These are phyloP conservation scores for Fusarium pseudoanthophilum DNA, from an alignment of 2,329 filamentous ascomycete species.

Conservation along the genomic window DNA sequence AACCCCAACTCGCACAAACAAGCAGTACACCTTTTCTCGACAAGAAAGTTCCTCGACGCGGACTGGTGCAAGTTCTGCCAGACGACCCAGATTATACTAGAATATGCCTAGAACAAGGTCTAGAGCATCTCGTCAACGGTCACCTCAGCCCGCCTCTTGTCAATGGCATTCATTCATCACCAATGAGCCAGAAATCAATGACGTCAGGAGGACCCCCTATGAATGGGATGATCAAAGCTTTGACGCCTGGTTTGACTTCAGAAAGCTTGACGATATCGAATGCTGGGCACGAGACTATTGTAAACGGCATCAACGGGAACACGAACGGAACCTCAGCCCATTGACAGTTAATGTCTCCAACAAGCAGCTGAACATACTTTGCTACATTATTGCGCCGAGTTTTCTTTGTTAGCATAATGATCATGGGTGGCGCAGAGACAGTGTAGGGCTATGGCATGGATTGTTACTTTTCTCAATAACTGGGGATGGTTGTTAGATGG, in stretches of 20 bases:
- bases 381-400: constrained; percentile 39
- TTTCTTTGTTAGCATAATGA: constrained; percentile 45
- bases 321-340: constrained; percentile 26
- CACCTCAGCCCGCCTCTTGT: constrained; percentile 56
- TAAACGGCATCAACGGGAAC: constrained; percentile 48
- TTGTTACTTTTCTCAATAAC: constrained; percentile 36
- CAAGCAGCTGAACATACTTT: constrained; percentile 19
- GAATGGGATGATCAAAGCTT: constrained; percentile 47
- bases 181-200: constrained; percentile 52
- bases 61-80: constrained; percentile 62
- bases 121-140: constrained; percentile 63
- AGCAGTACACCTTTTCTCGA: constrained; percentile 67
- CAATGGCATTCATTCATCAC: constrained; percentile 62
- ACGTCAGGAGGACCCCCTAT: constrained; percentile 39
- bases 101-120: constrained; percentile 67
- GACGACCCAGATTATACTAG: constrained; percentile 67
- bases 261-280: constrained; percentile 28
- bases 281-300: constrained; percentile 39
- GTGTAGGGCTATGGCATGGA: constrained; percentile 29
- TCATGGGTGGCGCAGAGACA: constrained; percentile 43
- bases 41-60: constrained; percentile 64
- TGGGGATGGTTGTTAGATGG: constrained; percentile 20
- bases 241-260: constrained; percentile 28
- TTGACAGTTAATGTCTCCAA: constrained; percentile 14
- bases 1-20: constrained; percentile 57